Base-by-base conservation (phyloP, 768 basidiomycete genomes). In the Sporobolomyces roseus region DNA sequence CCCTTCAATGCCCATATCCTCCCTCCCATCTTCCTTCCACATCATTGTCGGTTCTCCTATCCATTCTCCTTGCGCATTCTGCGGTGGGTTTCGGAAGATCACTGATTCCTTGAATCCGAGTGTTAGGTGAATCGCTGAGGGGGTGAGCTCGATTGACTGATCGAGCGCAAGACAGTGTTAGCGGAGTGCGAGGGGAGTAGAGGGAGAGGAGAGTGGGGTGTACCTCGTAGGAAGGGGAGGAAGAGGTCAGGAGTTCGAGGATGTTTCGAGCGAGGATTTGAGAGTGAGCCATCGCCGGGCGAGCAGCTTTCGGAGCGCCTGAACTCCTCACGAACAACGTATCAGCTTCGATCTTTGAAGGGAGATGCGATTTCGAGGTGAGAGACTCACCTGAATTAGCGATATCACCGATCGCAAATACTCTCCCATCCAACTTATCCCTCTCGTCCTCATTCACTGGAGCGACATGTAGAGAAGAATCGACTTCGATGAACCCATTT, bases 361-460 rank as follows among this genome's bases (percentile, higher is more conserved):
- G 17, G 38, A 9, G 38, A 41, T 41, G 38, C 9, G 38, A 41
- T 41, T 9, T 9, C 38, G 38, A 41, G 38, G 17, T 2, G 7
- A 59, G 21, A 38, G 23, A 38, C 66, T 25, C 3, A 68, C 66
- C 66, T 65, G 85, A 85, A 75, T 87, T 85, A 1, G 85, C 86
- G 1, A 83, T 81, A 61, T 87, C 86, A 12, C 86, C 86, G 9
- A 86, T 77, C 13, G 82, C 85, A 72, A 87, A 88, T 17, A 87
- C 81, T 66, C 70, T 55, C 8, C 27, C 33, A 2, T n/a, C 43
- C 7, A 63, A 21, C 9, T 6, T 16, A 23, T 48, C 27, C 6
- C 17, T 27, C 38, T 67, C 63, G 5, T 4, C 17, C 0, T 41
- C 33, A 13, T 45, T 53, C 35, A 23, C 10, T 16, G 64, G 54